Conservation (phyloP, 2,329 filamentous ascomycete species). For the Aciculosporium take region DNA sequence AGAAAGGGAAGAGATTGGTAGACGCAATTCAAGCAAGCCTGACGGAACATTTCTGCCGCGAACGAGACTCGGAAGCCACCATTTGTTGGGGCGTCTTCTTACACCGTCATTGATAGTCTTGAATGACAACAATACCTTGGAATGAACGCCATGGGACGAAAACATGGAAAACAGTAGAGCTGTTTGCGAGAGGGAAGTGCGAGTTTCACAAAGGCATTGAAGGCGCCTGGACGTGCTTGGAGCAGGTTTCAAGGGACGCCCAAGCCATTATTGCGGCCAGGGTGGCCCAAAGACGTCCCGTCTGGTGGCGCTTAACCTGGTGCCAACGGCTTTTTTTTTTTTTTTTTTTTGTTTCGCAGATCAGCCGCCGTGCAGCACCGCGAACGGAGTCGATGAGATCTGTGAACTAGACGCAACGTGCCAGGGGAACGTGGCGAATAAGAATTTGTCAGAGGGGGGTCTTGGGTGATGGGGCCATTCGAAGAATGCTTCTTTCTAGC, state of each 20-base stretch:
- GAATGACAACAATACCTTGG: neutral
- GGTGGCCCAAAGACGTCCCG: neutral
- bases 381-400: neutral
- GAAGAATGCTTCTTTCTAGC: no score
- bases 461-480: no score
- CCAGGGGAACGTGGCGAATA: no score
- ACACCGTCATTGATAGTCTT: neutral
- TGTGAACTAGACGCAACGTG: no score
- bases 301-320: conserved; percentile 1
- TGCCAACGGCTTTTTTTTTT: neutral
- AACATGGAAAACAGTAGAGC: conserved; percentile 5
- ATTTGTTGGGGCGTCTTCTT: neutral
- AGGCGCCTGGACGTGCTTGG: conserved; percentile 10
- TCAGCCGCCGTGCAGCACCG: neutral
- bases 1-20: no score
- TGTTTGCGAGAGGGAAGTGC: conserved; percentile 5
- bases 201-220: conserved; percentile 5
- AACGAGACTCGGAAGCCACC: neutral
- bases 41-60: neutral
- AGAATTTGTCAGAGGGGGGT: no score
- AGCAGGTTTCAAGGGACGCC: conserved; percentile 39
- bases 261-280: conserved; percentile 10
- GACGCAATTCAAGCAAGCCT: no score
- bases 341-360: neutral
- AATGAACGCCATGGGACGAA: conserved; percentile 2